Conservation (phyloP, 441 rosid genomes). For the Eutrema salsugineum region DNA sequence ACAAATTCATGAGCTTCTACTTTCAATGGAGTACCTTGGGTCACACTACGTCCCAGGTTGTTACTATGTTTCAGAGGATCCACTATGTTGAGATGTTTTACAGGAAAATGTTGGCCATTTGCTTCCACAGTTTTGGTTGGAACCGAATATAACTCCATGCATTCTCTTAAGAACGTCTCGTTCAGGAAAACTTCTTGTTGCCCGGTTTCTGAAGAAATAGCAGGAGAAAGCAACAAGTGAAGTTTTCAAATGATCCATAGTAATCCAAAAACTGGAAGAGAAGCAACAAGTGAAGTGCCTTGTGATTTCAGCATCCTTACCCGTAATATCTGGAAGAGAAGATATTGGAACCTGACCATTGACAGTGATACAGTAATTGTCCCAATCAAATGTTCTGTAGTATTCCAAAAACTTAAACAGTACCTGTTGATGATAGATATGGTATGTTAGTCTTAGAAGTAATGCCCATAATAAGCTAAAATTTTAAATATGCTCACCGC, state of each 20-base stretch:
- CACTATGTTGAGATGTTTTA: constrained; percentile 74
- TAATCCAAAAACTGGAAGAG: too few species aligned
- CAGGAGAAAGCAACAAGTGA: not conserved
- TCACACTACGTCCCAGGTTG: constrained; percentile 90
- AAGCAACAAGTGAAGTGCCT: not conserved
- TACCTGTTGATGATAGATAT: constrained; percentile 48
- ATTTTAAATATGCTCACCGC: constrained; percentile 44
- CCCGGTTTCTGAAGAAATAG: constrained; percentile 27
- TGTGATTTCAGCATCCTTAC: constrained; percentile 37
- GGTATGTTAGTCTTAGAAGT: constrained; percentile 6
- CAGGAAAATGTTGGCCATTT: constrained; percentile 35
- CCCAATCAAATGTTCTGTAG: constrained; percentile 81
- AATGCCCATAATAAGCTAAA: not conserved
- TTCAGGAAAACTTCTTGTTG: constrained; percentile 39
- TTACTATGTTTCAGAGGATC: constrained; percentile 80
- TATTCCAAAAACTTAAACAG: constrained; percentile 70
- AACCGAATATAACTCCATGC: constrained; percentile 44
- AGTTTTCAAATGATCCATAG: too few species aligned
- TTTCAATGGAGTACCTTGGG: constrained; percentile 49
- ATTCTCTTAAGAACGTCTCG: constrained; percentile 46
- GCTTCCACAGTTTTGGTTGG: constrained; percentile 37
- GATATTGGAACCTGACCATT: constrained; percentile 57
- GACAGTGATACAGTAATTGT: constrained; percentile 49
- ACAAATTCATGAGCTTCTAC: not conserved
- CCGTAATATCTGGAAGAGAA: constrained; percentile 43